Conservation (phyloP, 2,329 filamentous ascomycete genomes). For the Colletotrichum sp. region DNA sequence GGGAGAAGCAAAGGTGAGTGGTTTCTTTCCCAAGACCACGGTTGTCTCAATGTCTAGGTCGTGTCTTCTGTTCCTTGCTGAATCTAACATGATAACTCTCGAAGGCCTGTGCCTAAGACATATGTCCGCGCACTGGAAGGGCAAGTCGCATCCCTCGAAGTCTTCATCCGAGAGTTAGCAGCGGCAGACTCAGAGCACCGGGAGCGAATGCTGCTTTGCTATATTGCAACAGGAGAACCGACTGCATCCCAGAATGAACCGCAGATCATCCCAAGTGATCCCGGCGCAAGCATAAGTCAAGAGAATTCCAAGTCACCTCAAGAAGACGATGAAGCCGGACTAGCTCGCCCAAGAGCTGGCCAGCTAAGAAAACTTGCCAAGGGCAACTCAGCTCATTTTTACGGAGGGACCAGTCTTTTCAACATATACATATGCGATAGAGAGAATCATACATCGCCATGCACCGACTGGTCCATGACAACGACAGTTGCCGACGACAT, state of each 20-base stretch:
- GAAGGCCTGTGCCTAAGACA: slow-evolving; percentile 48
- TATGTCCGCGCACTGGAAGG: slow-evolving; percentile 54
- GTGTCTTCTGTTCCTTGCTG: not conserved
- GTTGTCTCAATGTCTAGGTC: not conserved
- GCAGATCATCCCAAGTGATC: not conserved
- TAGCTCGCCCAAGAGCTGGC: slow-evolving; percentile 29
- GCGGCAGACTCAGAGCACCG: slow-evolving; percentile 36
- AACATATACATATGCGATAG: slow-evolving; percentile 19
- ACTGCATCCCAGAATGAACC: not conserved
- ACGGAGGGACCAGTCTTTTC: slow-evolving; percentile 53
- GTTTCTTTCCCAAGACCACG: not conserved
- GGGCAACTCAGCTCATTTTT: slow-evolving; percentile 50
- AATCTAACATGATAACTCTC: not conserved
- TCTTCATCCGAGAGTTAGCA: slow-evolving; percentile 48
- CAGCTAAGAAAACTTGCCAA: slow-evolving; percentile 41
- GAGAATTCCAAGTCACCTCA: not conserved
- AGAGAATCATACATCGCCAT: not conserved
- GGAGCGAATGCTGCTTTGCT: slow-evolving; percentile 1
- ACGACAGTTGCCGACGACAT: not conserved
- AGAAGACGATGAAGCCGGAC: not conserved
- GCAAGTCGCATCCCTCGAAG: slow-evolving; percentile 50
- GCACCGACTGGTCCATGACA: not conserved
- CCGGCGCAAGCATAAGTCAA: not conserved
- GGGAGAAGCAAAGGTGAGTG: slow-evolving; percentile 46
- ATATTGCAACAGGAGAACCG: not conserved